Evolutionary conservation across 2,329 filamentous ascomycete genomes (phyloP).

Genomic region (Fusarium setosum): DNA sequence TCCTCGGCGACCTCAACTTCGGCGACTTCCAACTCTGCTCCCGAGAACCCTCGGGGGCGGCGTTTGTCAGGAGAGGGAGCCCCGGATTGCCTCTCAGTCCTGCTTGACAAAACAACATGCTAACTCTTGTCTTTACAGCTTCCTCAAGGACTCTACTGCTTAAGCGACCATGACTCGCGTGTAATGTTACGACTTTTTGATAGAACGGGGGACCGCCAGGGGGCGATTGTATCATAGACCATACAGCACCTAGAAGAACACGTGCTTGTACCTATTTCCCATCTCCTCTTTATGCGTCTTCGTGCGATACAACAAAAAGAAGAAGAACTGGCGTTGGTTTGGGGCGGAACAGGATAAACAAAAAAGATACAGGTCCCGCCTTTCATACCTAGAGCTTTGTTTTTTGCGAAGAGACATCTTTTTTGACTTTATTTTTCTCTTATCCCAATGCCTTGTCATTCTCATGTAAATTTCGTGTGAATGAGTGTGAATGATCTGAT

Average conservation of each 20-base stretch:
- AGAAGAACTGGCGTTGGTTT: conserved; percentile 34
- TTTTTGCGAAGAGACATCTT: conserved; percentile 16
- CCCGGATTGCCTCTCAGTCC: too few relatives aligned
- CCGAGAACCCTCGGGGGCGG: too few relatives aligned
- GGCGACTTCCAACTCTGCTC: too few relatives aligned
- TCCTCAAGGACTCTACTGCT: conserved; percentile 76
- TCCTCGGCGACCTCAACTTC: background rate
- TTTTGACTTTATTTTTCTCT: conserved; percentile 13
- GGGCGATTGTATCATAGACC: conserved; percentile 55
- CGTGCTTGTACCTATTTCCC: conserved; percentile 49
- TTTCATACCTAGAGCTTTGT: conserved; percentile 24
- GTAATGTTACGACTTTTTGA: conserved; percentile 50
- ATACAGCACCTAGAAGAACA: conserved; percentile 44
- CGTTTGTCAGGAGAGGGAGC: too few relatives aligned
- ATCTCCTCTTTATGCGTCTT: conserved; percentile 49
- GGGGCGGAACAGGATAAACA: conserved; percentile 29
- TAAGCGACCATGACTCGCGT: conserved; percentile 60
- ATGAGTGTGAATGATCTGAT: too few relatives aligned
- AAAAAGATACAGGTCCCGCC: conserved; percentile 24
- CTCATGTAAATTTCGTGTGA: too few relatives aligned
- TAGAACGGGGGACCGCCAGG: conserved; percentile 50
- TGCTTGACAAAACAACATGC: background rate
- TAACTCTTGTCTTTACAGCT: conserved; percentile 57
- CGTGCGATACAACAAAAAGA: conserved; percentile 25
- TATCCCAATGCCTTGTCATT: background rate